Evolutionary conservation across 2,329 filamentous ascomycete genomes (phyloP).

Genomic region (Ascochyta rabiei): DNA sequence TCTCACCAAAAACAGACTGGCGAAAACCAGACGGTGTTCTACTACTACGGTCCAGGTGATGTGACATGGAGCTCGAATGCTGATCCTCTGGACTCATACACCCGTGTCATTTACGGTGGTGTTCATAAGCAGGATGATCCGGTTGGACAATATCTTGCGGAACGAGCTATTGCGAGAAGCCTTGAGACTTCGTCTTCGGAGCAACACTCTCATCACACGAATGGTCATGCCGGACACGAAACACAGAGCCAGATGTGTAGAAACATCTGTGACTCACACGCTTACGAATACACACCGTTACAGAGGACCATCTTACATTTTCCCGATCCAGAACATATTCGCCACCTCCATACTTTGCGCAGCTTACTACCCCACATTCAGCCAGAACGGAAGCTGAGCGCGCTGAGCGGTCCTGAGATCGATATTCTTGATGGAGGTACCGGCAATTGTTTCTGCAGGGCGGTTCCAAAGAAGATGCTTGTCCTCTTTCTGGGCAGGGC

Average conservation of each 20-base stretch:
- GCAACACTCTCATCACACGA: background rate
- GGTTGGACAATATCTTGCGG: conserved; percentile 3
- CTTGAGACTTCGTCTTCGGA: background rate
- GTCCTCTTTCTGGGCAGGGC: conserved; percentile 26
- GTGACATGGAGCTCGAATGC: background rate
- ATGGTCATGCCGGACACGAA: background rate
- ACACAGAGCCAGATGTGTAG: background rate
- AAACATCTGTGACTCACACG: conserved; percentile 1
- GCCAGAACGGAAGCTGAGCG: conserved; percentile 20
- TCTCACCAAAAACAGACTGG: background rate
- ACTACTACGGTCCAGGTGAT: background rate
- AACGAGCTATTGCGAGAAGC: background rate
- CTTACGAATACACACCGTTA: background rate
- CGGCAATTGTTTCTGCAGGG: background rate
- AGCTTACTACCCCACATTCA: conserved; percentile 22
- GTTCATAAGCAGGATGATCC: background rate
- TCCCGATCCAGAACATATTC: conserved; percentile 27
- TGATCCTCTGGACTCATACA: background rate
- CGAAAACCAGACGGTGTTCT: background rate
- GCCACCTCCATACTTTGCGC: conserved; percentile 23
- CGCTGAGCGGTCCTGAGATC: conserved; percentile 9
- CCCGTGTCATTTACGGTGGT: background rate
- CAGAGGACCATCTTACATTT: conserved; percentile 1
- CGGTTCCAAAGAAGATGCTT: conserved; percentile 27
- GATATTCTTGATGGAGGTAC: conserved; percentile 26